phyloP scores from a whole-genome alignment of 2,329 filamentous ascomycete genomes.

The Talaromyces marneffei region DNA sequence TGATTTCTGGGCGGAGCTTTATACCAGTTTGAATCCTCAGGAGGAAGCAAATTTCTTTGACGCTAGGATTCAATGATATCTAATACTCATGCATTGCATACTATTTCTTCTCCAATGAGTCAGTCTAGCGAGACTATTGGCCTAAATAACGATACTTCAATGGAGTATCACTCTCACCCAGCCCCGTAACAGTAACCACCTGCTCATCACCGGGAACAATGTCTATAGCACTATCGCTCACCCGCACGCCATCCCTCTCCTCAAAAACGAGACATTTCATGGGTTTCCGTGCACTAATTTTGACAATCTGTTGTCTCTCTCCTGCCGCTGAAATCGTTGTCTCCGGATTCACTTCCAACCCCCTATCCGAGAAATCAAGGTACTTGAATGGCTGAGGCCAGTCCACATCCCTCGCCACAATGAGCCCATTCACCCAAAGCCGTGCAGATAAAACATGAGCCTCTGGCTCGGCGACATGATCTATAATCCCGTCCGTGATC shows the following conservation, averaged over 20 bases:
- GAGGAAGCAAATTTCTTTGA: constrained; percentile 48
- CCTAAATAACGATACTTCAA: constrained; percentile 11
- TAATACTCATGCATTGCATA: not conserved
- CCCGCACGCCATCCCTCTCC: constrained; percentile 49
- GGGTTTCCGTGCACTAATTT: constrained; percentile 20
- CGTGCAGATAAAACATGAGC: constrained; percentile 49
- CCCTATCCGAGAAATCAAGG: constrained; percentile 9
- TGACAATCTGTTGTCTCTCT: not conserved
- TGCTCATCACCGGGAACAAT: constrained; percentile 49
- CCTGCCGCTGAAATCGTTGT: not conserved
- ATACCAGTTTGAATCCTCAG: not conserved
- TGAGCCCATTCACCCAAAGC: constrained; percentile 46
- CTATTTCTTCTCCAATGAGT: constrained; percentile 12
- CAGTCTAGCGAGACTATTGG: constrained; percentile 16
- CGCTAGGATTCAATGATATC: not conserved
- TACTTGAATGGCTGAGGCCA: constrained; percentile 55
- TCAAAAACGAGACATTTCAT: constrained; percentile 58
- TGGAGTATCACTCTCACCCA: not conserved
- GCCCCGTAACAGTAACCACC: not conserved
- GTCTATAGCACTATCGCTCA: constrained; percentile 54
- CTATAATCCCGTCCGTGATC: constrained; percentile 38
- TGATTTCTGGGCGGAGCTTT: constrained; percentile 39
- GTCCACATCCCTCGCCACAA: constrained; percentile 52
- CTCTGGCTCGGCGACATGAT: constrained; percentile 38
- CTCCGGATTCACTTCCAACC: constrained; percentile 1